Evolutionary conservation across 1,284 basidiomycete species (phyloP), one percentile per base, ranked within the genome.

Genomic region (Mycena citricolor): DNA sequence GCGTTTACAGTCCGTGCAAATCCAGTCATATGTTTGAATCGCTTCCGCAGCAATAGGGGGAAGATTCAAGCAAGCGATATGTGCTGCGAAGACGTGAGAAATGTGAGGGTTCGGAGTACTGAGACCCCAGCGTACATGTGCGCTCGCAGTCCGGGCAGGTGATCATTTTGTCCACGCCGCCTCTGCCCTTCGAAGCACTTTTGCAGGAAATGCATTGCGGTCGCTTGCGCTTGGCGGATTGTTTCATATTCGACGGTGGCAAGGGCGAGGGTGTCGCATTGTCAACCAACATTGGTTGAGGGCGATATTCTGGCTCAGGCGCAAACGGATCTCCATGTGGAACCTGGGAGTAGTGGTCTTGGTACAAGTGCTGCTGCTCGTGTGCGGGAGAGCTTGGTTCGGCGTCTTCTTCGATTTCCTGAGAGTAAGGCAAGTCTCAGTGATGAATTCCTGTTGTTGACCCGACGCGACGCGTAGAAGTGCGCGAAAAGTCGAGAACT

Each of bases 1-100:
- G 41, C 74, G 83, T 71, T 97, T 98, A 73, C 95, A 98, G 55
- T 95, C 90, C 41, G 83, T 78, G 62, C 95, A 99, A 53, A 79
- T 78, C 95, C 95, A 99, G 22, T 77, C 70, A 62, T 94, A 95
- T 42, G 76, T 73, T 44, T 73, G 69, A 36, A 88, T 66, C 11
- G 79, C 69, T 35, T 69, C 64, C 35, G 78, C 76, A 11, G 76
- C 71, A 29, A 63, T 65, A 17, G 77, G 62, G 44, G 41, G n/a
- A 32, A 85, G 66, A 46, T 79, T 63, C 67, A 94, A 75, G 60
- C 92, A 95, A 33, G 77, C 81, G 7, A 85, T 83, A 63, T 95
- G 92, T 22, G 83, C 88, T 90, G 50, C 34, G n/a, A 30, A 37
- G n/a, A 42, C 34, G 31, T 39, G 32, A 29, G 39, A 45, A 42